Conservation (phyloP, 495 filamentous ascomycete genomes). For the Paragyromitra xinjiangensis region DNA sequence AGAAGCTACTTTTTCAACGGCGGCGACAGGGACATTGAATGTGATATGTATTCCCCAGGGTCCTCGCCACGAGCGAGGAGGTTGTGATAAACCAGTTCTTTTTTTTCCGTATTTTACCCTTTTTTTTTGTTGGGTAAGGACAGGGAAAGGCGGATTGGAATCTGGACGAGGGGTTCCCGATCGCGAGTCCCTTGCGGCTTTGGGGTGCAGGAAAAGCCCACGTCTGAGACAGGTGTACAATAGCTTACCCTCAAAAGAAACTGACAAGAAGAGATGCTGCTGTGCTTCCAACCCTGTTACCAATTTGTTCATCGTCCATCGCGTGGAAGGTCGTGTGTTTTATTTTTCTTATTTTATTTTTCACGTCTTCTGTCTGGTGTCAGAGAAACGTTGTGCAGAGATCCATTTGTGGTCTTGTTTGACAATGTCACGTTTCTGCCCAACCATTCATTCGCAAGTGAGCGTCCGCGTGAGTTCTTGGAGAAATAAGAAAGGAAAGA, state of each 20-base stretch:
- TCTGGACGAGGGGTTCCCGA: constrained; percentile 40
- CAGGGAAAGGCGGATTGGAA: constrained; percentile 26
- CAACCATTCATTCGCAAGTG: neutral
- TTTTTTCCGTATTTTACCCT: neutral
- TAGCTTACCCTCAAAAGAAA: neutral
- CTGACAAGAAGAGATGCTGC: constrained; percentile 21
- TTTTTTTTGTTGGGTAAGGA: neutral
- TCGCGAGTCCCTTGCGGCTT: constrained; percentile 40
- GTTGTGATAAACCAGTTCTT: neutral
- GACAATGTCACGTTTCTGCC: constrained; percentile 7
- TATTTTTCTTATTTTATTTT: neutral
- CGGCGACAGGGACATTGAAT: constrained; percentile 32
- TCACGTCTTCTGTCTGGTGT: constrained; percentile 1
- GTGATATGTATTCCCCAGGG: constrained; percentile 46
- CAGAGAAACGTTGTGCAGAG: constrained; percentile 19
- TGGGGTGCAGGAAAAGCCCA: constrained; percentile 22
- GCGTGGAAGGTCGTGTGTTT: neutral
- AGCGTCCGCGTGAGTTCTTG: constrained; percentile 20
- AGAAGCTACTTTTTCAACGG: constrained; percentile 18
- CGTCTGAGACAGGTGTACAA: constrained; percentile 13
- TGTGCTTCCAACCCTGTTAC: constrained; percentile 13
- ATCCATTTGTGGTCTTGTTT: constrained; percentile 6
- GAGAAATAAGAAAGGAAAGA: constrained; percentile 3
- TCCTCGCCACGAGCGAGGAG: constrained; percentile 12
- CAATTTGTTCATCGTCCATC: constrained; percentile 9